These are phyloP conservation scores for Eucalyptus guilfoylei DNA, from an alignment of 345 rosid species.

Conservation along the genomic window DNA sequence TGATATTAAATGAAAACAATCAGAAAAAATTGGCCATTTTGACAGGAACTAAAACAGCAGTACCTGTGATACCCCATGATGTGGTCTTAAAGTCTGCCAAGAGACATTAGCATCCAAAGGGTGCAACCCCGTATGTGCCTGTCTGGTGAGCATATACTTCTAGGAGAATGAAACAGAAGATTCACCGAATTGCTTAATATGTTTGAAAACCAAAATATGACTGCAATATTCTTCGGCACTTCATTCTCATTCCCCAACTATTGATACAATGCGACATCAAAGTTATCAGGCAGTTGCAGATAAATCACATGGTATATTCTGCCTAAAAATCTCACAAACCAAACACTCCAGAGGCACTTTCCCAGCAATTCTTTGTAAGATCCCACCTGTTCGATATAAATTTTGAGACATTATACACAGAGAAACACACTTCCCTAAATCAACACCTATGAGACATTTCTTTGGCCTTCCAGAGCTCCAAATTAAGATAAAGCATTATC, in stretches of 20 bases:
- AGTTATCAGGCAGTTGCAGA: not conserved
- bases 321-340: not conserved
- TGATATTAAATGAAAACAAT: not conserved
- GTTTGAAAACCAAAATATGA: not conserved
- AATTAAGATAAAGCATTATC: not conserved
- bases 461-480: not conserved
- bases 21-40: not conserved
- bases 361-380: not conserved
- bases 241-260: not conserved
- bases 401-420: not conserved
- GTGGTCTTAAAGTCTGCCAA: not conserved
- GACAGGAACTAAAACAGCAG: not conserved
- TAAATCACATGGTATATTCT: not conserved
- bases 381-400: not conserved
- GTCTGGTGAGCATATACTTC: not conserved
- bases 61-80: not conserved
- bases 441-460: not conserved
- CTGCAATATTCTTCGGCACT: not conserved
- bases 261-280: not conserved
- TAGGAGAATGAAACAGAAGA: not conserved
- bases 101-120: not conserved
- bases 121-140: not conserved
- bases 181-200: not conserved
- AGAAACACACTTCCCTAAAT: not conserved
- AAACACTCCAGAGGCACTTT: not conserved